A percentile compares a stretch with the other conserved stretches of the same genome.
Conservation (phyloP, 805 yeast genomes). For the Danielia reshetovae region DNA sequence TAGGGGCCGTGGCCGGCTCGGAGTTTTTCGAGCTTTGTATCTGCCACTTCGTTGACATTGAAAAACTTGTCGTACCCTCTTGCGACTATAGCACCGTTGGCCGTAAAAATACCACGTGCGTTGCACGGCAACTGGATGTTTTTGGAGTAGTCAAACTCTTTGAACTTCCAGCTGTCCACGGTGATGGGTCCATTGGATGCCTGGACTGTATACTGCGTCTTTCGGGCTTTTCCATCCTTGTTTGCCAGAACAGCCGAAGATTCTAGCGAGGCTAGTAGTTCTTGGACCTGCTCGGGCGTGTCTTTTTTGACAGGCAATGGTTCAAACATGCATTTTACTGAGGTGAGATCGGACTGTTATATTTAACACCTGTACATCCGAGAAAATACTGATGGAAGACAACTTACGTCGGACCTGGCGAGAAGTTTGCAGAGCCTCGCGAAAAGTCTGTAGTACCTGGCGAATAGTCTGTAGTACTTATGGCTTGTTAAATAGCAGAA, state of each 20-base stretch:
- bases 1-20: constrained; percentile 66
- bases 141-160: constrained; percentile 82
- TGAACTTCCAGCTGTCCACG: constrained; percentile 65
- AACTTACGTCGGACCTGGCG: no score
- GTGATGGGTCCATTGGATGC: not conserved
- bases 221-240: constrained; percentile 21
- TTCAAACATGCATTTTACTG: no score
- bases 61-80: constrained; percentile 96
- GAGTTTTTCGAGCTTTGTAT: constrained; percentile 43
- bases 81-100: constrained; percentile 51
- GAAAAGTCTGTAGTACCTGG: no score
- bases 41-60: constrained; percentile 63
- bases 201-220: constrained; percentile 11
- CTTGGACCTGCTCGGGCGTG: not conserved
- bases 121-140: constrained; percentile 57
- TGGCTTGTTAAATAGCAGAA: no score
- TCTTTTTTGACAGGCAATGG: constrained; percentile 2
- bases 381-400: no score
- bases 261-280: not conserved
- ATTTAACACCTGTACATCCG: not conserved
- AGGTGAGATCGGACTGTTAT: no score
- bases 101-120: constrained; percentile 81
- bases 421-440: no score
- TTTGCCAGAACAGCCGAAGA: constrained; percentile 1
- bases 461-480: no score